Evolutionary conservation across 768 basidiomycete genomes (phyloP), one percentile per base, ranked within the genome.

Genomic region (Dioszegia crocea): DNA sequence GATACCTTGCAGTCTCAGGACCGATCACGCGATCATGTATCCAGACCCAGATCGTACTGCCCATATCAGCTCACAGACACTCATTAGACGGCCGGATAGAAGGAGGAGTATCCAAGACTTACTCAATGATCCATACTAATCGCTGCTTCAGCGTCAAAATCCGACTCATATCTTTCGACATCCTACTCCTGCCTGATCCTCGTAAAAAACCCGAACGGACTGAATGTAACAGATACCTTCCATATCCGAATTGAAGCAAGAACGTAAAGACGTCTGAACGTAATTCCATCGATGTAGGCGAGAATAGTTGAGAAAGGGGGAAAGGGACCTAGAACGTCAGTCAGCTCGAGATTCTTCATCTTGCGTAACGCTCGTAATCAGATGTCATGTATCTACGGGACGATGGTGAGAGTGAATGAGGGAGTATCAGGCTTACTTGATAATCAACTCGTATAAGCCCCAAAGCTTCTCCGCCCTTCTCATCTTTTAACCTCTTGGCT

Each of bases 301-400:
- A 66, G 60, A 71, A 68, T 2, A 71, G 47, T 23, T 68, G 67
- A 8, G 68, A 71, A 9, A 74, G 65, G 0, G 73, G 73, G 56
- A 70, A 71, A 8, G 73, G 70, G 9, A 71, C 69, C 66, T 73
- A 45, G 1, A 9, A 11, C 31, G 36, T 46, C 54, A 46, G 38
- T 47, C 56, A 12, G 17, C 4, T 36, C 39, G 4, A 21, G 3
- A 12, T 11, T 51, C n/a, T n/a, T n/a, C n/a, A n/a, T n/a, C n/a
- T n/a, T n/a, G n/a, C n/a, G n/a, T n/a, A n/a, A n/a, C n/a, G n/a
- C n/a, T n/a, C n/a, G n/a, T n/a, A n/a, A n/a, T n/a, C n/a, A n/a
- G n/a, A n/a, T n/a, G n/a, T n/a, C n/a, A n/a, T n/a, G n/a, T n/a
- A n/a, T n/a, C n/a, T n/a, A n/a, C n/a, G n/a, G n/a, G n/a, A n/a